Evolutionary conservation across 2,329 filamentous ascomycete genomes (phyloP).

Genomic region (Claviceps africana): DNA sequence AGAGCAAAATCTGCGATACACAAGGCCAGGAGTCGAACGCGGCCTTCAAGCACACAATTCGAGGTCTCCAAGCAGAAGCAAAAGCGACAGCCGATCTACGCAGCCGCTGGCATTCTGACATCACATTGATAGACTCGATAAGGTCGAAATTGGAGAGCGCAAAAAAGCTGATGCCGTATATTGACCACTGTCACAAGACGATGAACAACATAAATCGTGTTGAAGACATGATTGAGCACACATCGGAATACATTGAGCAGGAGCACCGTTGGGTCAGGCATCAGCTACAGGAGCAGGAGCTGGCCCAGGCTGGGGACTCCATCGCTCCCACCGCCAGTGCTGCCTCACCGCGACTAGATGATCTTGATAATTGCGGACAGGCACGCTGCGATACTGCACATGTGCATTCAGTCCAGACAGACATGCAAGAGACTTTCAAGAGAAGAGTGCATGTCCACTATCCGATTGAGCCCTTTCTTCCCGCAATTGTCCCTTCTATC

Average conservation of each 20-base stretch:
- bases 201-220: constrained; percentile 15
- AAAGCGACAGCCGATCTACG: constrained; percentile 10
- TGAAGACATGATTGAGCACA: constrained; percentile 16
- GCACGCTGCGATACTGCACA: background rate
- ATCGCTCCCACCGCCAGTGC: background rate
- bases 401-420: background rate
- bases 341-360: background rate
- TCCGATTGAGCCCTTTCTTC: constrained; percentile 8
- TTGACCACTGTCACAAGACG: constrained; percentile 12
- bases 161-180: constrained; percentile 11
- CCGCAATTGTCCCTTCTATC: constrained; percentile 17
- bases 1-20: background rate
- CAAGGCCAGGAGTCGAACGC: background rate
- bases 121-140: constrained; percentile 13
- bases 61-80: constrained; percentile 11
- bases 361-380: background rate
- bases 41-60: constrained; percentile 10
- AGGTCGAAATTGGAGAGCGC: constrained; percentile 13
- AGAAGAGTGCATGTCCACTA: constrained; percentile 6
- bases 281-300: constrained; percentile 8
- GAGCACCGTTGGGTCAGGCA: constrained; percentile 18
- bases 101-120: constrained; percentile 15
- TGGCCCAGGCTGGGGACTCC: background rate
- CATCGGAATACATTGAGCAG: constrained; percentile 14
- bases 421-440: background rate